These are phyloP conservation scores for Ceriops tagal DNA, from an alignment of 345 rosid species.

Conservation along the genomic window DNA sequence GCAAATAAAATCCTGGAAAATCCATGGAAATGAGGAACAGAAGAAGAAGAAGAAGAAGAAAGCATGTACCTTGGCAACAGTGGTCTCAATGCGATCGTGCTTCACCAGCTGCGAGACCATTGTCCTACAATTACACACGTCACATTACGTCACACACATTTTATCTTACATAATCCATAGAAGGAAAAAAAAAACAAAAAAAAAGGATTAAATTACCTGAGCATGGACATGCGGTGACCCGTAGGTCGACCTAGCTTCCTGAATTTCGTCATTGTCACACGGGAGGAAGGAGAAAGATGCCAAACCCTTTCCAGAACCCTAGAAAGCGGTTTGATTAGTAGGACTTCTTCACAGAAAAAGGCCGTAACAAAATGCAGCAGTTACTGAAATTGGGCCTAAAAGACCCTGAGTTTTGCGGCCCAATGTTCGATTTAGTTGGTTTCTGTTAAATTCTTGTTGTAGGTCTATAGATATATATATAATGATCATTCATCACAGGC, in stretches of 20 bases:
- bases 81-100: slow-evolving; percentile 90
- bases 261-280: slow-evolving; percentile 59
- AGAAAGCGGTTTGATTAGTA: too few species aligned
- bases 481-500: too few species aligned
- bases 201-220: slow-evolving; percentile 42
- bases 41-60: neutral
- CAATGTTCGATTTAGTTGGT: too few species aligned
- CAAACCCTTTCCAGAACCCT: slow-evolving; percentile 2
- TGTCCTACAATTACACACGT: slow-evolving; percentile 41
- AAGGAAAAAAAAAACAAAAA: neutral
- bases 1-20: neutral
- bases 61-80: slow-evolving; percentile 66
- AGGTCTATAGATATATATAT: too few species aligned
- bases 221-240: slow-evolving; percentile 86
- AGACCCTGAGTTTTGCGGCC: too few species aligned
- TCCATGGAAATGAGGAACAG: neutral
- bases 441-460: too few species aligned
- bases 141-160: too few species aligned
- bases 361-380: too few species aligned
- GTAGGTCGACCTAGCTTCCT: slow-evolving; percentile 79
- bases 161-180: too few species aligned
- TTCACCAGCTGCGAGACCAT: slow-evolving; percentile 95
- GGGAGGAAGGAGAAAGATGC: slow-evolving; percentile 6
- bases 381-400: too few species aligned
- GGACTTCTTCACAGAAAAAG: too few species aligned